phyloP scores from a whole-genome alignment of 225 moss, liverwort and hornwort species.

The Pleurozium schreberi region DNA sequence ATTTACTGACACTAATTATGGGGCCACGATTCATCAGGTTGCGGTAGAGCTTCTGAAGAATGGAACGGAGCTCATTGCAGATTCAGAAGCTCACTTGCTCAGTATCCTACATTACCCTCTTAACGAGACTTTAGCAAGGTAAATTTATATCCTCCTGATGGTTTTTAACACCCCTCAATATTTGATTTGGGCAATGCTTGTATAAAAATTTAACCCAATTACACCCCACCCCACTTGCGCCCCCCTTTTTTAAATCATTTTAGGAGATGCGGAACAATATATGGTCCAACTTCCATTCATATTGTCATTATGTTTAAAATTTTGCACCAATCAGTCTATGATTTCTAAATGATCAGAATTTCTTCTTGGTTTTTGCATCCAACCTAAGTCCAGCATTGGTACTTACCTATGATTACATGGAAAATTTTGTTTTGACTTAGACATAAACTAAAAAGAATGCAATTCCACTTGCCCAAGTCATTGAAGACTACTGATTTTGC shows the following conservation, averaged over 20 bases:
- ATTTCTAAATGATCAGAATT: not conserved
- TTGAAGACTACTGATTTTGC: not conserved
- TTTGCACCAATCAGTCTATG: not conserved
- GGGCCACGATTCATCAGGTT: conserved; percentile 23
- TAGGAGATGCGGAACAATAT: not conserved
- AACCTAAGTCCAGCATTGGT: not conserved
- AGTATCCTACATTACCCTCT: conserved; percentile 71
- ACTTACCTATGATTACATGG: not conserved
- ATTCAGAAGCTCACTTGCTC: conserved; percentile 54
- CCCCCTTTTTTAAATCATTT: not conserved
- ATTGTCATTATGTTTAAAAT: not conserved
- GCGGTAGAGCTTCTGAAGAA: conserved; percentile 68
- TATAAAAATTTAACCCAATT: not conserved
- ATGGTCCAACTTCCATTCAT: not conserved
- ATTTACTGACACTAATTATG: not conserved
- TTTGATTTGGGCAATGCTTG: not conserved
- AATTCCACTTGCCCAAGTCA: not conserved
- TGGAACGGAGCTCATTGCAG: conserved; percentile 59
- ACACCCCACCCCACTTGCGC: no score
- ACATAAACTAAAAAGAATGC: no score
- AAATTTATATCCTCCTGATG: not conserved
- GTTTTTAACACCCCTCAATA: not conserved
- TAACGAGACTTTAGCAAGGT: conserved; percentile 63
- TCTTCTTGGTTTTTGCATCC: not conserved
- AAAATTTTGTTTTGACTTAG: not conserved